These are phyloP conservation scores for Corymbia maculata DNA, from an alignment of 345 rosid genomes.

Conservation along the genomic window DNA sequence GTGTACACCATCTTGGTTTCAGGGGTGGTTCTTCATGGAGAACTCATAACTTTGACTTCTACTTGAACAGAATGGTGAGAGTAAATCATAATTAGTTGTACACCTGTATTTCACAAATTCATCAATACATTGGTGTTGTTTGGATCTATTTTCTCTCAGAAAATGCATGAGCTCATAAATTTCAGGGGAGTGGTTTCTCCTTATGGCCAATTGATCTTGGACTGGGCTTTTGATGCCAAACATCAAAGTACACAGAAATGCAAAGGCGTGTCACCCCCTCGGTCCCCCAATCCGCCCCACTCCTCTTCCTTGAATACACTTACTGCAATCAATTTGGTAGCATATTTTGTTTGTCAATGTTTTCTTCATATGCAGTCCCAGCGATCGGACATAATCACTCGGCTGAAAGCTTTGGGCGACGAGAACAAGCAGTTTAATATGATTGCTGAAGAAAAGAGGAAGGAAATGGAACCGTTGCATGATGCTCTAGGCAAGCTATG, in stretches of 20 bases:
- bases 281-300: background rate
- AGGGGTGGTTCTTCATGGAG: background rate
- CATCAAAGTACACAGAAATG: background rate
- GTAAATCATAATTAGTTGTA: background rate
- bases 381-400: constrained; percentile 31
- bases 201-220: background rate
- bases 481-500: constrained; percentile 88
- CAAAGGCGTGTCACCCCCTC: background rate
- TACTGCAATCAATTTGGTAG: background rate
- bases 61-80: background rate
- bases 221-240: background rate
- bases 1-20: background rate
- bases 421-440: constrained; percentile 26
- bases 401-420: constrained; percentile 24
- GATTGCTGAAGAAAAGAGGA: constrained; percentile 53
- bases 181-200: background rate
- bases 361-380: constrained; percentile 20
- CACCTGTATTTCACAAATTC: background rate
- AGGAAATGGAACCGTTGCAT: constrained; percentile 77
- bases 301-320: background rate
- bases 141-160: background rate
- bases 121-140: background rate
- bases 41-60: background rate
- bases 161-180: background rate
- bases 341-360: background rate